A percentile compares a stretch with the other conserved stretches of the same genome.
Conservation (phyloP, 495 filamentous ascomycete genomes). For the Trichocladium uniseriatum region DNA sequence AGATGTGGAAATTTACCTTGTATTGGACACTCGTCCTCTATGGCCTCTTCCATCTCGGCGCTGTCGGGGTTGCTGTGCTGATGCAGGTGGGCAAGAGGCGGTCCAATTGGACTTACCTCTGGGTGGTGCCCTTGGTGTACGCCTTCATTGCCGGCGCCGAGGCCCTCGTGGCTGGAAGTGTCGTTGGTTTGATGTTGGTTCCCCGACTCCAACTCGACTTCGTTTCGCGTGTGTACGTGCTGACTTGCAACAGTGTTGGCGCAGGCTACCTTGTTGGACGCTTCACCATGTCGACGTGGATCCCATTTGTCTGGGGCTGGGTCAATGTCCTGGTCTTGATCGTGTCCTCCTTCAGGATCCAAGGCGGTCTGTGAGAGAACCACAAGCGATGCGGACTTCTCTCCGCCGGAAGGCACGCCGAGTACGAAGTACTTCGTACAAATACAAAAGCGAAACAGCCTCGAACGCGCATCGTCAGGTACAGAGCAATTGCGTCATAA, state of each 20-base stretch:
- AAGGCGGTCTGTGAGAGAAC: slow-evolving; percentile 62
- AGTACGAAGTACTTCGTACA: too few relatives aligned
- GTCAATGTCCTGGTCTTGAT: slow-evolving; percentile 86
- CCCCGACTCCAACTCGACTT: not conserved
- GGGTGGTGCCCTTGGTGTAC: slow-evolving; percentile 70
- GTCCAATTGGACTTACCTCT: slow-evolving; percentile 62
- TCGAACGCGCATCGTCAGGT: too few relatives aligned
- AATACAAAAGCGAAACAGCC: too few relatives aligned
- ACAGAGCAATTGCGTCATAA: too few relatives aligned
- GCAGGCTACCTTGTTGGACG: slow-evolving; percentile 80
- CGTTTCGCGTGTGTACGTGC: slow-evolving; percentile 1
- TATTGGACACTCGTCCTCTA: slow-evolving; percentile 76
- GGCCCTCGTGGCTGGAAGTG: slow-evolving; percentile 75
- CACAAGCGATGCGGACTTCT: too few relatives aligned
- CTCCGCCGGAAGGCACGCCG: too few relatives aligned
- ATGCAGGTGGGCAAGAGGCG: slow-evolving; percentile 53
- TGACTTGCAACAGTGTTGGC: slow-evolving; percentile 53
- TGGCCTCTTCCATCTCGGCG: slow-evolving; percentile 57
- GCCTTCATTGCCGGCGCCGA: slow-evolving; percentile 66
- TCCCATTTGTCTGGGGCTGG: slow-evolving; percentile 88
- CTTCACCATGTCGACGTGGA: slow-evolving; percentile 95
- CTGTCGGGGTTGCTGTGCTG: slow-evolving; percentile 60
- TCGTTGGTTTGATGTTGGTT: slow-evolving; percentile 81
- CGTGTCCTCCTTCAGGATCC: slow-evolving; percentile 87
- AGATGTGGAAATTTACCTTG: slow-evolving; percentile 89